phyloP scores from a whole-genome alignment of 202 grass and related monocot species.

The Musa balbisiana region DNA sequence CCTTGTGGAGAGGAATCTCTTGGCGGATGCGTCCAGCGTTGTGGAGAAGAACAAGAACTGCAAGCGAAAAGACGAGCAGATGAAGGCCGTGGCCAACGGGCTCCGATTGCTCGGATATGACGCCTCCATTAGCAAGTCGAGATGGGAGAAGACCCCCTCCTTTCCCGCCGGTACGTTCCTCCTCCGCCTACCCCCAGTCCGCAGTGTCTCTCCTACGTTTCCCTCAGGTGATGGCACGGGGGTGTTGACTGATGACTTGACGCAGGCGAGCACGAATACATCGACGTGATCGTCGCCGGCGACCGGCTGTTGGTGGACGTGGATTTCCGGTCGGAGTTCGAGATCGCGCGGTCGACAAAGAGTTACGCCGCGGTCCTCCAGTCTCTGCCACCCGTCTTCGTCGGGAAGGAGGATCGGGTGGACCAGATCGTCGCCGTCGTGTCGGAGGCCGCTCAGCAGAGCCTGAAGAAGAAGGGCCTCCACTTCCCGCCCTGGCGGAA shows the following conservation, averaged over 20 bases:
- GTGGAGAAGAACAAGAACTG: slow-evolving; percentile 41
- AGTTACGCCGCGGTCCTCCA: slow-evolving; percentile 56
- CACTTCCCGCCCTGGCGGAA: slow-evolving; percentile 82
- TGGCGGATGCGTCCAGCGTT: slow-evolving; percentile 52
- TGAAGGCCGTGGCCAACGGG: slow-evolving; percentile 40
- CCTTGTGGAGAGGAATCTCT: slow-evolving; percentile 67
- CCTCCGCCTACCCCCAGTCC: background rate
- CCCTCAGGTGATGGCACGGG: background rate
- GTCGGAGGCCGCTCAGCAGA: slow-evolving; percentile 50
- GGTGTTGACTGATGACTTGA: background rate
- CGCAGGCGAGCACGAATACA: slow-evolving; percentile 67
- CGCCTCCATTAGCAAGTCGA: slow-evolving; percentile 54
- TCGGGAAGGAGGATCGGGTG: slow-evolving; percentile 62
- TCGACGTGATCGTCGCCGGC: slow-evolving; percentile 58
- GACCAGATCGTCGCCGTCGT: slow-evolving; percentile 53
- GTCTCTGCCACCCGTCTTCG: slow-evolving; percentile 50
- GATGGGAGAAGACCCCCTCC: slow-evolving; percentile 65
- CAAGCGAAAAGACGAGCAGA: slow-evolving; percentile 43
- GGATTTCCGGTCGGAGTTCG: slow-evolving; percentile 69
- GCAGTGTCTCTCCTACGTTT: background rate
- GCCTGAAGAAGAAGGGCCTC: slow-evolving; percentile 78
- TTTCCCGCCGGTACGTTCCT: slow-evolving; percentile 36
- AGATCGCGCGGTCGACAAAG: slow-evolving; percentile 78
- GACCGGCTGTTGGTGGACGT: slow-evolving; percentile 79
- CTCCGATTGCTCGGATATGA: slow-evolving; percentile 50